Evolutionary conservation across 495 filamentous ascomycete species (phyloP).

Genomic region (Annulohypoxylon stygium): DNA sequence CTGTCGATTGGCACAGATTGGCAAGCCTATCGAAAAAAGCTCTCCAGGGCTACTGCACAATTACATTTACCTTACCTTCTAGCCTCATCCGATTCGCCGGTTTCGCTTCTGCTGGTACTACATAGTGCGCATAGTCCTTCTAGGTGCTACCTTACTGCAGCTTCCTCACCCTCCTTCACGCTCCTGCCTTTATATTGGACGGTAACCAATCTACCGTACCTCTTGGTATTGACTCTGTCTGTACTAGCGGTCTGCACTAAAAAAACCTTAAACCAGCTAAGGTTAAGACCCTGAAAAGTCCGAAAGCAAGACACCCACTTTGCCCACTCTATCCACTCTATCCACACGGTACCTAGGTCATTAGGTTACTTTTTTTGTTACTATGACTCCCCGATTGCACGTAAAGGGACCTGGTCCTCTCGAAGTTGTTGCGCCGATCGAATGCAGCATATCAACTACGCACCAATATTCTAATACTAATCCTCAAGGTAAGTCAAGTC

Average conservation of each 20-base stretch:
- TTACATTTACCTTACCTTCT: constrained; percentile 43
- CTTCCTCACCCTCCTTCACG: constrained; percentile 33
- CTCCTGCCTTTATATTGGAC: constrained; percentile 18
- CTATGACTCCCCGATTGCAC: constrained; percentile 52
- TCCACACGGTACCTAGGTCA: background rate
- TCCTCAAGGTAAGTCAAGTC: constrained; percentile 20
- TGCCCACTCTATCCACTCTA: background rate
- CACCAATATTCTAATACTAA: constrained; percentile 31
- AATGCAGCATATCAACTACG: constrained; percentile 32
- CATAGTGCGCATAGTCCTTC: background rate
- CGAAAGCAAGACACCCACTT: constrained; percentile 21
- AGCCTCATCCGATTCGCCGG: constrained; percentile 46
- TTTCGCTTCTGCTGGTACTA: constrained; percentile 30
- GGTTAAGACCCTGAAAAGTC: constrained; percentile 44
- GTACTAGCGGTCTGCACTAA: constrained; percentile 41
- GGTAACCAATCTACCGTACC: constrained; percentile 26
- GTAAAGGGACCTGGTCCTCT: constrained; percentile 46
- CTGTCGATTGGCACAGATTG: constrained; percentile 30
- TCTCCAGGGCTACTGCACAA: constrained; percentile 36
- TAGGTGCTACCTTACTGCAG: constrained; percentile 34
- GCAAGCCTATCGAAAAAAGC: background rate
- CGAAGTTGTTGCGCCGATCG: constrained; percentile 43
- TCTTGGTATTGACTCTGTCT: constrained; percentile 14
- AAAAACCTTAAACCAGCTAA: constrained; percentile 48
- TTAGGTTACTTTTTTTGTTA: background rate